Evolutionary conservation across 148 eudicot genomes (phyloP).

Genomic region (Camellia lanceoleosa): DNA sequence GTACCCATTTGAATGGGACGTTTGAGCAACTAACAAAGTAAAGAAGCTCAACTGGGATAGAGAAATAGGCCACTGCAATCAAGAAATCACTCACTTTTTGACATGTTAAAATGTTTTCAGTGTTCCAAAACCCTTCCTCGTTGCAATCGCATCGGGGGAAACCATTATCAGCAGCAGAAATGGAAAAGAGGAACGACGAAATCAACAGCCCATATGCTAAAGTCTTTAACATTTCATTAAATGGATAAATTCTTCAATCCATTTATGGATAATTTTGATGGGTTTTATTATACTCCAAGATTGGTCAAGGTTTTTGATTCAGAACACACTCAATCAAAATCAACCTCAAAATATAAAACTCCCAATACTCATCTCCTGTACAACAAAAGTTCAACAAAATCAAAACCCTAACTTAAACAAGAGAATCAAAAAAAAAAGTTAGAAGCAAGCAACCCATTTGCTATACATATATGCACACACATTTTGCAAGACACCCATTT

Average conservation of each 20-base stretch:
- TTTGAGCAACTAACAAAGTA: slow-evolving; percentile 87
- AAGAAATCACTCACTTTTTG: slow-evolving; percentile 80
- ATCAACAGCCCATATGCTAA: slow-evolving; percentile 38
- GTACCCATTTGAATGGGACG: slow-evolving; percentile 89
- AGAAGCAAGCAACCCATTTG: background rate
- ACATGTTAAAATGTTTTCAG: slow-evolving; percentile 55
- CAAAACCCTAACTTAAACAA: background rate
- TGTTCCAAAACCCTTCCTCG: slow-evolving; percentile 62
- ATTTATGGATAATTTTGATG: slow-evolving; percentile 3
- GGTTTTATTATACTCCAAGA: background rate
- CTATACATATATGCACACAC: background rate
- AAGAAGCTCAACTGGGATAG: slow-evolving; percentile 82
- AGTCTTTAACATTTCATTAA: slow-evolving; percentile 50
- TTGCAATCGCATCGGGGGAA: slow-evolving; percentile 61
- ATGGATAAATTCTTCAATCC: slow-evolving; percentile 21
- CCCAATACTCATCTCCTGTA: slow-evolving; percentile 12
- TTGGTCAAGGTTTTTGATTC: background rate
- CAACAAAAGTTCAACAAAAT: slow-evolving; percentile 3
- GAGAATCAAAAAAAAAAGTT: background rate
- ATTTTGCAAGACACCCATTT: background rate
- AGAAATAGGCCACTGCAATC: slow-evolving; percentile 92
- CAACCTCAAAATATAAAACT: background rate
- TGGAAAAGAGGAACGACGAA: slow-evolving; percentile 31
- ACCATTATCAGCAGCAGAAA: slow-evolving; percentile 38
- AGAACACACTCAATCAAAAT: background rate